Evolutionary conservation across 495 filamentous ascomycete genomes (phyloP), one percentile per base, ranked within the genome.

Genomic region (Penicillium manginii): DNA sequence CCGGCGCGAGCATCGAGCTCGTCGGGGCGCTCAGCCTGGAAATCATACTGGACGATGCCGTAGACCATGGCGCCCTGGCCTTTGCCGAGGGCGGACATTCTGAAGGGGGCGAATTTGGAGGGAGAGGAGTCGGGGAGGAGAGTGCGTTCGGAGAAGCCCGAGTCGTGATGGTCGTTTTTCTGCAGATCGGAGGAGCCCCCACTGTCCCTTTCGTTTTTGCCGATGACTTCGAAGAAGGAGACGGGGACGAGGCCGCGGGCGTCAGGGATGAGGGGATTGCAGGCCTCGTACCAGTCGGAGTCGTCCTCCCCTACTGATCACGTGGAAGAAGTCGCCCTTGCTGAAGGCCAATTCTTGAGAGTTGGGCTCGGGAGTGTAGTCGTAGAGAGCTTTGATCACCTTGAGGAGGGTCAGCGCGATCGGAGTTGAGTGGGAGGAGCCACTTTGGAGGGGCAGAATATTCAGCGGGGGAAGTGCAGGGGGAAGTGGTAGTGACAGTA

Each of bases 231-330:
- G 75, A 98, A 98, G 78, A 89, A 97, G 23, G 88, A 81, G 35
- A 96, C 94, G 8, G 94, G 94, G 43, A 98, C 94, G 54, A 98
- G 82, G 60, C 94, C 94, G 59, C 91, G 88, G 40, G 91, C 90
- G 75, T 86, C 87, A 66, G 92, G 90, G 63, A 96, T 84, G 57
- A 92, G 84, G 56, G 94, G 94, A 75, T 98, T 98, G 79, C 93
- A 98, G 17, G 94, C 94, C 78, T 98, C 94, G 81, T 98, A 98
- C 94, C 94, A 98, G 72, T 96, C 91, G 18, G 73, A 73, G 70
- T 98, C 93, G 80, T 97, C 87, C 78, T 98, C 94, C 94, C 67
- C 93, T 89, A 68, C 91, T 92, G 73, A 98, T 93, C 54, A 98
- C 96, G 79, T 98, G 93, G 73, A 98, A 96, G 76, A 98, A 98